Conservation (phyloP, 1,284 basidiomycete species). For the Thecaphora thlaspeos region DNA sequence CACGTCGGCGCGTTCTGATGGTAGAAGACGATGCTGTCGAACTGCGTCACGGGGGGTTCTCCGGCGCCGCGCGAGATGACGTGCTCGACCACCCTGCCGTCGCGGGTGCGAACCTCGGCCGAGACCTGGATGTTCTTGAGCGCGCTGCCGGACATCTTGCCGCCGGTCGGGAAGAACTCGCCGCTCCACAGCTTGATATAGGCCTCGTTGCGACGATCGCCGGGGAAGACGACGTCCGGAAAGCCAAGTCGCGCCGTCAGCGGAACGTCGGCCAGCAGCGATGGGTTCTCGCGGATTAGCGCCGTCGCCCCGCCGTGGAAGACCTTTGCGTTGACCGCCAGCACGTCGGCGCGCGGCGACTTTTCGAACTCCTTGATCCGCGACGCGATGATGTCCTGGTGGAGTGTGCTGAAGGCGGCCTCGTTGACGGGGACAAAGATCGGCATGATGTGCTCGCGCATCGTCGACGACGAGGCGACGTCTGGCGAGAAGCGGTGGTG, state of each 20-base stretch:
- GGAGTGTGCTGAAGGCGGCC: conserved; percentile 82
- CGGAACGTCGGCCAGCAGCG: conserved; percentile 77
- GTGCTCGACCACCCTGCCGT: conserved; percentile 72
- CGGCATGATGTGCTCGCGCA: conserved; percentile 77
- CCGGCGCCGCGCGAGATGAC: conserved; percentile 82
- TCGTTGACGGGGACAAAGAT: conserved; percentile 82
- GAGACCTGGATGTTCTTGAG: conserved; percentile 78
- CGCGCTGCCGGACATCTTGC: conserved; percentile 43
- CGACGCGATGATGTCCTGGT: conserved; percentile 86
- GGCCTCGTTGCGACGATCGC: conserved; percentile 85
- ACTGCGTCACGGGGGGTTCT: conserved; percentile 75
- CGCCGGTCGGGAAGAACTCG: conserved; percentile 45
- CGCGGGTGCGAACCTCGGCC: conserved; percentile 77
- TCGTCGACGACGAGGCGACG: conserved; percentile 53
- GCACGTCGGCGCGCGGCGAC: conserved; percentile 77
- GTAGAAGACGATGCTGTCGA: conserved; percentile 75
- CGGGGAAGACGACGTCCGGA: conserved; percentile 92
- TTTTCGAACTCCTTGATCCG: conserved; percentile 80
- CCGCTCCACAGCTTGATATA: conserved; percentile 69
- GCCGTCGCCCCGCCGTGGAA: conserved; percentile 78
- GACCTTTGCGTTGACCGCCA: conserved; percentile 84
- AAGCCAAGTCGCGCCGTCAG: conserved; percentile 88
- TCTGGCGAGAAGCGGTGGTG: conserved; percentile 64
- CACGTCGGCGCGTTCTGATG: conserved; percentile 69
- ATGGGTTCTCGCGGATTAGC: conserved; percentile 79